These are phyloP conservation scores for Trypanosoma caninum DNA, from an alignment of 208 protist species.

Conservation along the genomic window DNA sequence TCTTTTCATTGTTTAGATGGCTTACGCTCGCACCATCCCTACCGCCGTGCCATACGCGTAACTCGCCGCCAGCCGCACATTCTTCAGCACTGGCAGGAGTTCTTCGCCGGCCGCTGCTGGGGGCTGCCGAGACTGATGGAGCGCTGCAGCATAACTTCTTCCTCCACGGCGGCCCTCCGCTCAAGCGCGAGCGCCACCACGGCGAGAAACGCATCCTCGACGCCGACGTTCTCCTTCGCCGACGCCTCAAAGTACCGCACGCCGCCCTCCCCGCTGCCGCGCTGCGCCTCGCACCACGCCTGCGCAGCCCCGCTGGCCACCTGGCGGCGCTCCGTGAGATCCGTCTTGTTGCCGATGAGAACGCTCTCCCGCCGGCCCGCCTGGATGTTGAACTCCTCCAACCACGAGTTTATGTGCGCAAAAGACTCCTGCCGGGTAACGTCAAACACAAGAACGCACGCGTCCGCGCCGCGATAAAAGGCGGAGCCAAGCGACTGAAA, in stretches of 20 bases:
- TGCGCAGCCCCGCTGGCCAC: constrained; percentile 92
- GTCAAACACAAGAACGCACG: constrained; percentile 92
- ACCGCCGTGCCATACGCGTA: too few species aligned
- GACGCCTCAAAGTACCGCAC: constrained; percentile 98
- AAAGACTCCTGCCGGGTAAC: constrained; percentile 86
- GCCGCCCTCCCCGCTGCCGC: constrained; percentile 17
- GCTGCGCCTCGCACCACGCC: constrained; percentile 94
- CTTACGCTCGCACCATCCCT: too few species aligned
- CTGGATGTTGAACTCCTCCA: constrained; percentile 98
- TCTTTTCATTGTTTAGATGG: too few species aligned
- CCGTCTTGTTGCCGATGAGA: constrained; percentile 99
- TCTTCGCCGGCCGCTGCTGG: constrained; percentile 16
- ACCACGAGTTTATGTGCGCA: constrained; percentile 93
- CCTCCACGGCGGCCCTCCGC: constrained; percentile 59
- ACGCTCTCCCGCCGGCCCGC: constrained; percentile 97
- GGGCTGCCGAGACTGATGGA: constrained; percentile 64
- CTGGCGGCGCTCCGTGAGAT: constrained; percentile 94
- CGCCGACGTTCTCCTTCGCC: constrained; percentile 97
- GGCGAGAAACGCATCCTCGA: constrained; percentile 97
- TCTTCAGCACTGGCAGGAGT: constrained; percentile 22
- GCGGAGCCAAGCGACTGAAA: constrained; percentile 98
- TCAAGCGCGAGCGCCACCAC: constrained; percentile 71
- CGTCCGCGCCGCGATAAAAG: constrained; percentile 99
- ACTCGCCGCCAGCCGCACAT: constrained; percentile 15
- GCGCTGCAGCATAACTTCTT: constrained; percentile 48